Conservation (phyloP, 1,284 basidiomycete species). For the Megacollybia platyphylla region DNA sequence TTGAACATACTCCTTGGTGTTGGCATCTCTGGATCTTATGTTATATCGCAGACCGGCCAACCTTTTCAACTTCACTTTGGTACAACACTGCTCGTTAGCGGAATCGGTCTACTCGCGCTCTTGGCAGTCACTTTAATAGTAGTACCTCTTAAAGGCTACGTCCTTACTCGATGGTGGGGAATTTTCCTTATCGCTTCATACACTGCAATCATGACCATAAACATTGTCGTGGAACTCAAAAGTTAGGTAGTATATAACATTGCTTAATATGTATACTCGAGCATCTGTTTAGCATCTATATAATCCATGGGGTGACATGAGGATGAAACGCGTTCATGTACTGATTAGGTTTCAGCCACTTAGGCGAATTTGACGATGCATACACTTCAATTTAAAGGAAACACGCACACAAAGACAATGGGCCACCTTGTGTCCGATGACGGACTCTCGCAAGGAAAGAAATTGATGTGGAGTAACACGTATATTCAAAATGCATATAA, state of each 20-base stretch:
- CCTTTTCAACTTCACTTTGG: constrained; percentile 70
- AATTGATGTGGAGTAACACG: too few relatives aligned
- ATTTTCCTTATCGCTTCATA: constrained; percentile 69
- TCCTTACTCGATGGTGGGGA: constrained; percentile 74
- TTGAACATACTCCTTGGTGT: constrained; percentile 91
- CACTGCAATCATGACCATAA: constrained; percentile 56
- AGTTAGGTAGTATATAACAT: neutral
- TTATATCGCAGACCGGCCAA: constrained; percentile 45
- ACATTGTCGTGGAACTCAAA: constrained; percentile 60
- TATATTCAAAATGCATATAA: too few relatives aligned
- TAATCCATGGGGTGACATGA: too few relatives aligned
- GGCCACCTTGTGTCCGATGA: too few relatives aligned
- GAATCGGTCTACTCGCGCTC: constrained; percentile 64
- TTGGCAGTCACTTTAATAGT: constrained; percentile 70
- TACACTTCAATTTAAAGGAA: too few relatives aligned
- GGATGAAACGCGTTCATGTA: too few relatives aligned
- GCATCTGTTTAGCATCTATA: too few relatives aligned
- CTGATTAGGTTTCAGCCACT: too few relatives aligned
- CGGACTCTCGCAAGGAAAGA: too few relatives aligned
- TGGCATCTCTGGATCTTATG: constrained; percentile 68
- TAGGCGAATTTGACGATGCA: too few relatives aligned
- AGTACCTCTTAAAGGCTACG: constrained; percentile 78
- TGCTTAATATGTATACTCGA: too few relatives aligned
- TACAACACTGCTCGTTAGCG: constrained; percentile 75
- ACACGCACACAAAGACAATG: too few relatives aligned